phyloP scores from a whole-genome alignment of 352 stramenopile species.

The Pythium pectinolyticum region DNA sequence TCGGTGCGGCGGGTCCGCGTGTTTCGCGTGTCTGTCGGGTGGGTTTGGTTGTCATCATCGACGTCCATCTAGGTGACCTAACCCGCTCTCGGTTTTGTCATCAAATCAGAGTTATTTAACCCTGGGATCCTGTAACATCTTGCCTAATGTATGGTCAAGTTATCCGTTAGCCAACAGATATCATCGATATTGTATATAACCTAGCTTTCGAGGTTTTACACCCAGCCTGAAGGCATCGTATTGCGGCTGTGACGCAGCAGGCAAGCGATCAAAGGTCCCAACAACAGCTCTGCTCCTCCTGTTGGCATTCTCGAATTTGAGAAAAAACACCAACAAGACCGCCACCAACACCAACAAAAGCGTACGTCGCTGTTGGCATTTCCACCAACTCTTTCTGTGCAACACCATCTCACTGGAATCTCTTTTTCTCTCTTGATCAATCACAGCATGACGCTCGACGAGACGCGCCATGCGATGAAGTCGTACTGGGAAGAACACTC shows the following conservation, averaged over 20 bases:
- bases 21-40: slow-evolving; percentile 8
- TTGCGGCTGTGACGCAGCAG: slow-evolving; percentile 14
- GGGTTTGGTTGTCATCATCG: slow-evolving; percentile 17
- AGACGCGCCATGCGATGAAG: slow-evolving; percentile 74
- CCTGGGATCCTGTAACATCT: background rate
- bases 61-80: slow-evolving; percentile 1
- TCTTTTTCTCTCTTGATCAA: background rate
- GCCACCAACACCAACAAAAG: slow-evolving; percentile 16
- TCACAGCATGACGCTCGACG: slow-evolving; percentile 48
- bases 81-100: slow-evolving; percentile 6
- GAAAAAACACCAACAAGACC: slow-evolving; percentile 12
- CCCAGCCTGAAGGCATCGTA: slow-evolving; percentile 5
- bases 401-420: background rate
- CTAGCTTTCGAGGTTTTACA: slow-evolving; percentile 18
- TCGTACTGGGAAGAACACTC: slow-evolving; percentile 80
- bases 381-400: slow-evolving; percentile 2
- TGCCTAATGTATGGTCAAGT: background rate
- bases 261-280: too few species aligned
- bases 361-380: background rate
- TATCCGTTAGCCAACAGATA: background rate
- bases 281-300: background rate
- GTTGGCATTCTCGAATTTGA: slow-evolving; percentile 18
- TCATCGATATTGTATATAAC: background rate
- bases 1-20: background rate
- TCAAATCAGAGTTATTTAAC: slow-evolving; percentile 17